These are phyloP conservation scores for Henckelia pumila DNA, from an alignment of 257 asterid genomes.

Conservation along the genomic window DNA sequence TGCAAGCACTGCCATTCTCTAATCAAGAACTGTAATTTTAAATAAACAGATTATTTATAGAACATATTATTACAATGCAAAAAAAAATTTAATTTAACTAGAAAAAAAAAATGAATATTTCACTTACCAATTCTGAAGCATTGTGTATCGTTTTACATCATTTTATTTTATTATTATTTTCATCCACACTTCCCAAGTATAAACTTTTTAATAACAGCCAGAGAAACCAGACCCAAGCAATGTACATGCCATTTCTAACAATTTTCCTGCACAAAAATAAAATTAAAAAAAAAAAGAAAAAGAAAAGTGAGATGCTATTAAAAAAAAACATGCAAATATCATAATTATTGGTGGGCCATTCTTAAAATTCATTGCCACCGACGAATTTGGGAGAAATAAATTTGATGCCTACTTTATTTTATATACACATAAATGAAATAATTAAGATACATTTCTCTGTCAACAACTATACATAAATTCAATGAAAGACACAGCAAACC, in stretches of 20 bases:
- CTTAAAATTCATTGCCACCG: not conserved
- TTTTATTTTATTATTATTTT: slow-evolving; percentile 10
- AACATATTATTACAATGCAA: not conserved
- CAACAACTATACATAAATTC: not conserved
- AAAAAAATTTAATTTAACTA: not conserved
- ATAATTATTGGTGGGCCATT: not conserved
- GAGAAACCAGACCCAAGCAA: slow-evolving; percentile 64
- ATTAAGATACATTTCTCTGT: not conserved
- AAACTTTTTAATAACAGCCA: slow-evolving; percentile 56
- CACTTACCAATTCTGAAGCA: slow-evolving; percentile 37
- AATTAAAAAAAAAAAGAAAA: too few species aligned
- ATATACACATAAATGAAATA: not conserved
- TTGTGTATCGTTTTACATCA: slow-evolving; percentile 27
- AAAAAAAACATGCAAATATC: not conserved
- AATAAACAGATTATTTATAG: not conserved
- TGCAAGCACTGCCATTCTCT: slow-evolving; percentile 32
- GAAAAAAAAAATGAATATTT: not conserved
- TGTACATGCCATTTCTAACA: slow-evolving; percentile 80
- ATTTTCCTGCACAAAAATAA: slow-evolving; percentile 60
- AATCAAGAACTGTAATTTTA: slow-evolving; percentile 15
- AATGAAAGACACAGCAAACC: not conserved
- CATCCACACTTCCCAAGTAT: slow-evolving; percentile 21
- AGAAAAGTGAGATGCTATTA: too few species aligned
- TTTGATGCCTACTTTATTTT: not conserved
- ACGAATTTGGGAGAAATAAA: not conserved